Conservation (phyloP, 2,329 filamentous ascomycete genomes). For the Metarhizium robertsii region DNA sequence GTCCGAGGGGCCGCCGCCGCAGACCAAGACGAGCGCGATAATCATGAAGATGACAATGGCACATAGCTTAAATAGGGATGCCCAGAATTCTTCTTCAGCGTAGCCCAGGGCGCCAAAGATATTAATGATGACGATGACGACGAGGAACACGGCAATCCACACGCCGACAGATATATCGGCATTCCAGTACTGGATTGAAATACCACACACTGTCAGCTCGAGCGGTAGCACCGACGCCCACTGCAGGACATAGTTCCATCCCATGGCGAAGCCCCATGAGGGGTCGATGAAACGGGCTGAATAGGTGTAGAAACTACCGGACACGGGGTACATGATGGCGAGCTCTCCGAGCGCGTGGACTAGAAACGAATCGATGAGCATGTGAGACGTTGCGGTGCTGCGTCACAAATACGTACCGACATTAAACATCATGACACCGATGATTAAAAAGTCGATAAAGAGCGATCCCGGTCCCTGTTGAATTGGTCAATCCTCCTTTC, state of each 20-base stretch:
- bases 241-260: slow-evolving; percentile 40
- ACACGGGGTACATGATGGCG: slow-evolving; percentile 48
- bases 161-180: slow-evolving; percentile 32
- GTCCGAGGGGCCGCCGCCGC: slow-evolving; percentile 43
- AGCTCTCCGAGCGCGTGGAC: slow-evolving; percentile 50
- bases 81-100: slow-evolving; percentile 43
- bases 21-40: slow-evolving; percentile 45
- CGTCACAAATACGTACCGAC: slow-evolving; percentile 14
- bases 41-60: slow-evolving; percentile 54
- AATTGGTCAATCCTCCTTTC: slow-evolving; percentile 21
- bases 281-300: slow-evolving; percentile 50
- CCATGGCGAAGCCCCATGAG: slow-evolving; percentile 46
- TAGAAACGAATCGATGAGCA: slow-evolving; percentile 1
- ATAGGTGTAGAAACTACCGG: slow-evolving; percentile 51
- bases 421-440: slow-evolving; percentile 10
- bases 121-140: slow-evolving; percentile 36
- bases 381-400: too few species aligned
- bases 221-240: slow-evolving; percentile 38
- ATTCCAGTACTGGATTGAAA: slow-evolving; percentile 44
- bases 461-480: slow-evolving; percentile 6
- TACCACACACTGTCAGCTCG: slow-evolving; percentile 37
- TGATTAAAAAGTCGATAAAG: slow-evolving; percentile 7
- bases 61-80: slow-evolving; percentile 41
- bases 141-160: slow-evolving; percentile 42
- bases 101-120: slow-evolving; percentile 41